These are phyloP conservation scores for Coniferiporia sulphurascens DNA, from an alignment of 1,284 basidiomycete species.

Conservation along the genomic window DNA sequence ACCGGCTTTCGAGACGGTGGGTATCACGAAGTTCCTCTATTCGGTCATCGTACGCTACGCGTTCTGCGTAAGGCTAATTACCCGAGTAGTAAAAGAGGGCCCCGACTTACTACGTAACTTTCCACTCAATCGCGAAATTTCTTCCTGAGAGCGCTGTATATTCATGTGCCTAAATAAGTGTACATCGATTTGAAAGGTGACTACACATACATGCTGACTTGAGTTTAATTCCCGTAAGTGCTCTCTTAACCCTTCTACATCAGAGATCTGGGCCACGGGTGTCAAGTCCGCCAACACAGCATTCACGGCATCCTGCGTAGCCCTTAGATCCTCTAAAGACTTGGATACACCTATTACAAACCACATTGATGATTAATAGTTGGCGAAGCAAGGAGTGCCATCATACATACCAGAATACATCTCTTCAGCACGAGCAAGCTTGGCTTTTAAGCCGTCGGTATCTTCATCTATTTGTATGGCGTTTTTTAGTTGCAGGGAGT, in stretches of 20 bases:
- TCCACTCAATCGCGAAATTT: conserved; percentile 66
- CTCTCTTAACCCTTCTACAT: conserved; percentile 65
- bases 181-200: neutral
- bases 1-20: conserved; percentile 71
- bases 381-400: neutral
- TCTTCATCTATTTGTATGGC: conserved; percentile 23
- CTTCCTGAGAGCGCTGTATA: conserved; percentile 59
- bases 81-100: neutral
- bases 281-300: conserved; percentile 68
- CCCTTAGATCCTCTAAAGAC: conserved; percentile 70
- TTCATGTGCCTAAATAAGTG: neutral
- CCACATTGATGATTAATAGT: conserved; percentile 1
- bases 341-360: conserved; percentile 57
- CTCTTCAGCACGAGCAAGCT: conserved; percentile 64
- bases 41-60: conserved; percentile 74
- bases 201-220: conserved; percentile 59
- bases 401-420: conserved; percentile 55
- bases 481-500: conserved; percentile 14
- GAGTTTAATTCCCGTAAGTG: conserved; percentile 64
- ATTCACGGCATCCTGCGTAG: conserved; percentile 69
- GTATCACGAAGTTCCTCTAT: conserved; percentile 81
- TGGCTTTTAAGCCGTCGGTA: conserved; percentile 43
- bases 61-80: neutral
- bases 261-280: conserved; percentile 61
- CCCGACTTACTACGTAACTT: conserved; percentile 62